These are phyloP conservation scores for Ceratobasidium sp. DNA, from an alignment of 1,284 basidiomycete genomes.

Conservation along the genomic window DNA sequence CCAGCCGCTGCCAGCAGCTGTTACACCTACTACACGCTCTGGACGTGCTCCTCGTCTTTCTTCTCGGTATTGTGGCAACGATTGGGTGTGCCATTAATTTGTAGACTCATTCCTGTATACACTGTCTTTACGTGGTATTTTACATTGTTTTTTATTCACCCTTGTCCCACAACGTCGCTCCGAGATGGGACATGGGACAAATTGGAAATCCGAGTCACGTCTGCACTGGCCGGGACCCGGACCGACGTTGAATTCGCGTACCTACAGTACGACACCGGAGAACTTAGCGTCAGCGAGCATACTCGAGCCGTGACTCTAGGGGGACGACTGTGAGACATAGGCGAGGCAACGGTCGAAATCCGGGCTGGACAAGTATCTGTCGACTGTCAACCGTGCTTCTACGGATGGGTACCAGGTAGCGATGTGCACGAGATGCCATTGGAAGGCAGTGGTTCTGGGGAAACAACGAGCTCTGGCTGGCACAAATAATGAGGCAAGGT, in stretches of 20 bases:
- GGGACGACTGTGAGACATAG: too few species aligned
- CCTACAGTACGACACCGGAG: neutral
- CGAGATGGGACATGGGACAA: too few species aligned
- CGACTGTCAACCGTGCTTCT: neutral
- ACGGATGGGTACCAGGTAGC: neutral
- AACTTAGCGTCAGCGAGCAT: neutral
- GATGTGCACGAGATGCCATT: too few species aligned
- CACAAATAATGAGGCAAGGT: too few species aligned
- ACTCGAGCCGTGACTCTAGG: neutral
- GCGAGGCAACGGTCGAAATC: too few species aligned
- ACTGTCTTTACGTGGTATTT: too few species aligned
- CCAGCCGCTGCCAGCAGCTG: neutral
- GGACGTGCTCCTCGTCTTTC: neutral
- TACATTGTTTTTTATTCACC: too few species aligned
- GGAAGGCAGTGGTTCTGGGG: neutral
- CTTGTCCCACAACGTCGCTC: too few species aligned
- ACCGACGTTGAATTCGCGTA: neutral
- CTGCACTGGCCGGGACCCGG: too few species aligned
- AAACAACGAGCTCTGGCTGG: neutral
- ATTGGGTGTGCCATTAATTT: constrained; percentile 4
- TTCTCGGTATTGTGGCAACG: neutral
- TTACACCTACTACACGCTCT: neutral
- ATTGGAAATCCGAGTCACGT: too few species aligned
- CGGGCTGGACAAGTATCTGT: neutral
- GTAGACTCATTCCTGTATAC: too few species aligned